phyloP scores from a whole-genome alignment of 805 yeast genomes.

The Nakazawaea holstii region DNA sequence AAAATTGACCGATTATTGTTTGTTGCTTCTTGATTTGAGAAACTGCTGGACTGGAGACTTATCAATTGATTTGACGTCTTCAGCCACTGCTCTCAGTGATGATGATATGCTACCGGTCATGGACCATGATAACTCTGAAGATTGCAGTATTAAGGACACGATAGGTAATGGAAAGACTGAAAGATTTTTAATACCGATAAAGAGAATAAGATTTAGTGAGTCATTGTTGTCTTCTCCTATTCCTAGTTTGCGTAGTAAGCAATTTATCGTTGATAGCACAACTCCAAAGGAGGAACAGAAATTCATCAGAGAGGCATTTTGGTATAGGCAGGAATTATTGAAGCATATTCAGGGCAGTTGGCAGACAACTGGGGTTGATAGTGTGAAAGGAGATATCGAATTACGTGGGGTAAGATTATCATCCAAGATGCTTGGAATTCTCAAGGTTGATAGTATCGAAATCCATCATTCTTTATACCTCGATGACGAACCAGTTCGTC shows the following conservation, averaged over 20 bases:
- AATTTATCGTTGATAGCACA: slow-evolving; percentile 56
- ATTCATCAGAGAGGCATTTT: slow-evolving; percentile 60
- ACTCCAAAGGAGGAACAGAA: slow-evolving; percentile 50
- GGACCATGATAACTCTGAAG: neutral
- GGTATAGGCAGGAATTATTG: slow-evolving; percentile 73
- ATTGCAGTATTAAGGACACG: neutral
- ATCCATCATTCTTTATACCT: slow-evolving; percentile 29
- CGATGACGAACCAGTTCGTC: slow-evolving; percentile 11
- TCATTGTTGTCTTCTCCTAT: slow-evolving; percentile 45
- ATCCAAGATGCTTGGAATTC: slow-evolving; percentile 49
- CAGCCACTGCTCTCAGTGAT: slow-evolving; percentile 15
- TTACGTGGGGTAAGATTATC: slow-evolving; percentile 61
- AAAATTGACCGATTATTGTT: slow-evolving; percentile 47
- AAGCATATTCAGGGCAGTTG: slow-evolving; percentile 60
- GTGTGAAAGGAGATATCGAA: slow-evolving; percentile 53
- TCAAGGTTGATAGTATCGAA: slow-evolving; percentile 44
- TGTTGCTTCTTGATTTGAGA: slow-evolving; percentile 68
- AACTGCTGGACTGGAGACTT: slow-evolving; percentile 72
- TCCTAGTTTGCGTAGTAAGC: slow-evolving; percentile 68
- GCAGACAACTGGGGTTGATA: slow-evolving; percentile 29
- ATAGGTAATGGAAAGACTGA: slow-evolving; percentile 9
- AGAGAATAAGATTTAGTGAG: slow-evolving; percentile 40
- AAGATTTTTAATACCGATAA: slow-evolving; percentile 71
- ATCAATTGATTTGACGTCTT: slow-evolving; percentile 21
- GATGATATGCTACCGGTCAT: slow-evolving; percentile 3